Evolutionary conservation across 257 asterid genomes (phyloP), one percentile per base, ranked within the genome.

Genomic region (Apocynum venetum): DNA sequence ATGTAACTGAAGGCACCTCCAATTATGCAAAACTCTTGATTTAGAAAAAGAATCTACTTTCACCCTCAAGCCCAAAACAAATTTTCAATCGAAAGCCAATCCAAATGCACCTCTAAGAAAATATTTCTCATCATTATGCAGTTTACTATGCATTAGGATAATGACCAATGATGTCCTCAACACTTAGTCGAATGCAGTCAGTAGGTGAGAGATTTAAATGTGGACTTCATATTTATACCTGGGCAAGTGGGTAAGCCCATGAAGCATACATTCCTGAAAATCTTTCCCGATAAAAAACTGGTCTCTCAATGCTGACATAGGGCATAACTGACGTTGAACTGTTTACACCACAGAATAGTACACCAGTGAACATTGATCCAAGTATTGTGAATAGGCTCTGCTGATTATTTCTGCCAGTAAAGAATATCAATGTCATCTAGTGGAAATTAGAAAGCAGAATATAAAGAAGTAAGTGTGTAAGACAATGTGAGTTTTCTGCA

Each of bases 181-280:
- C 14, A 2, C 59, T 14, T 53, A 20, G 2, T 53, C 31, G 31
- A 25, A 25, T 25, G 31, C 31, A 25, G 59, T 53, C n/a, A 53
- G 59, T 53, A 53, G 59, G 20, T 53, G 0, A 38, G 31, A 38
- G 8, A 9, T 40, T 6, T 12, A 12, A 63, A 65, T 65, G 5
- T 17, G 5, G 2, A 65, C 2, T 65, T 66, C 0, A 53, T 0
- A 11, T 71, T 8, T 9, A 6, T 82, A 82, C 94, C 86, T 88
- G 92, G 31, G 94, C 92, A 1, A 85, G 83, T 75, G 90, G 83
- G 72, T 88, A 89, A 74, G 90, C 87, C 94, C 91, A 86, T 1
- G 87, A 82, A 76, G 90, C 83, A 69, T 89, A 89, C 94, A 89
- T 89, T 79, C 94, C 89, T 6, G 91, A 80, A 77, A 85, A 89